Base-by-base conservation (phyloP, 768 basidiomycete species). In the Tephrocybe sp. region DNA sequence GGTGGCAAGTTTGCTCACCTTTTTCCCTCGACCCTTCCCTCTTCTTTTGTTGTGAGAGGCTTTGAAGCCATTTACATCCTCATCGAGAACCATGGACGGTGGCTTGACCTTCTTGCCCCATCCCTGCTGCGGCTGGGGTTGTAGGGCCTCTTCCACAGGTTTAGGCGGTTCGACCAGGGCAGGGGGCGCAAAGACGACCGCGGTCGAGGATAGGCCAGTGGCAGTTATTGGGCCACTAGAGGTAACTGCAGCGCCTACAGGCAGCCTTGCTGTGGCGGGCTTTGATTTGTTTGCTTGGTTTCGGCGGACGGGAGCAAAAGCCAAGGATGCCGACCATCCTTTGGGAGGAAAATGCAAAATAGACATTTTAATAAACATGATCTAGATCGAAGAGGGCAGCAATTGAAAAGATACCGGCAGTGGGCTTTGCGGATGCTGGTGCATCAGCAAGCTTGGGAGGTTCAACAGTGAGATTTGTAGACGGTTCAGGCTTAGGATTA, bases 41-140 rank as follows among this genome's bases (percentile, higher is more conserved):
- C 76, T 74, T 54, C 73, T 82, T 50, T 77, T 82, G 46, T 78
- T 81, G 39, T 77, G 70, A 10, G 75, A 72, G 11, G 76, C 59
- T 59, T 82, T 86, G 67, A 86, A 94, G 1, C 91, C 91, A 49
- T 93, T 93, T 54, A 93, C 74, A 53, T 93, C 89, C 52, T 93
- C 91, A 52, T 93, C 91, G 9, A 94, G 78, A 18, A 92, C 75
- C 89, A 94, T 92, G 0, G 88, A 88, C 2, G 91, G 91, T 13
- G 91, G 91, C 59, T 91, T 91, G 61, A 92, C 84, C 63, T 91
- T 91, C 69, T 86, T 88, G 36, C 87, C 87, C 91, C 91, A 91
- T 56, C 84, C 83, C 57, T 83, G 79, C 55, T 83, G 79, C 15
- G 75, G 68, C 56, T 74, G 68, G n/a, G 69, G 43, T 22, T 49